Percentiles rank a stretch among this genome's conserved stretches.
These are phyloP conservation scores for Tricholoma bakamatsutake DNA, from an alignment of 768 basidiomycete genomes.

Conservation along the genomic window DNA sequence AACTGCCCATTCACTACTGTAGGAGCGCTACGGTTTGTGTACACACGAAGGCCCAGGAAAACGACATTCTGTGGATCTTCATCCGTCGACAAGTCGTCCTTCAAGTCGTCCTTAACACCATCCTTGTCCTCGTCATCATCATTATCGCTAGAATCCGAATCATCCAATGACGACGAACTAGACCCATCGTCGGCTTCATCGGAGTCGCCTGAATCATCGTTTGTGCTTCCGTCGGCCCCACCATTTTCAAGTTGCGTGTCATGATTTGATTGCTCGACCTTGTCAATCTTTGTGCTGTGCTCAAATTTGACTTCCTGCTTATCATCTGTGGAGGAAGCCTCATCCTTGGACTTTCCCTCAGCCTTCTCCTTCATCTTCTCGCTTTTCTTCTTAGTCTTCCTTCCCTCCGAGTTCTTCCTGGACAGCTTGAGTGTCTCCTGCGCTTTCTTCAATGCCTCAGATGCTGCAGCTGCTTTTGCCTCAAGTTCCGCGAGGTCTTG, in stretches of 20 bases:
- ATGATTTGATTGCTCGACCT: too few relatives aligned
- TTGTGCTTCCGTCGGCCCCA: not conserved
- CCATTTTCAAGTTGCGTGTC: too few relatives aligned
- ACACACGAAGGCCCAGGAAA: constrained; percentile 16
- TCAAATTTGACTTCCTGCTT: too few relatives aligned
- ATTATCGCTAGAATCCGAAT: not conserved
- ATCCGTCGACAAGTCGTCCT: not conserved
- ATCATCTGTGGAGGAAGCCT: too few relatives aligned
- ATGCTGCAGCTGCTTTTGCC: constrained; percentile 10
- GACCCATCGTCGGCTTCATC: too few relatives aligned
- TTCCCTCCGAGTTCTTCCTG: not conserved
- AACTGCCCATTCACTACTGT: constrained; percentile 2
- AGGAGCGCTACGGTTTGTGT: not conserved
- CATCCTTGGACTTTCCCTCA: too few relatives aligned
- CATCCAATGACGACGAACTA: not conserved
- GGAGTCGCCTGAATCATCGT: too few relatives aligned
- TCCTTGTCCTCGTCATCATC: not conserved
- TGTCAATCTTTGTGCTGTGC: too few relatives aligned
- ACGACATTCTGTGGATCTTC: constrained; percentile 6
- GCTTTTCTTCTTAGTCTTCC: not conserved
- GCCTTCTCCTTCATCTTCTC: not conserved
- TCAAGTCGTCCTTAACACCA: not conserved
- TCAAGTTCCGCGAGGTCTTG: constrained; percentile 17
- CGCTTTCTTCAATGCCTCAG: constrained; percentile 1
- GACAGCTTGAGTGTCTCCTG: not conserved